Evolutionary conservation across 1,284 basidiomycete genomes (phyloP).

Genomic region (Sanghuangporus weigelae): DNA sequence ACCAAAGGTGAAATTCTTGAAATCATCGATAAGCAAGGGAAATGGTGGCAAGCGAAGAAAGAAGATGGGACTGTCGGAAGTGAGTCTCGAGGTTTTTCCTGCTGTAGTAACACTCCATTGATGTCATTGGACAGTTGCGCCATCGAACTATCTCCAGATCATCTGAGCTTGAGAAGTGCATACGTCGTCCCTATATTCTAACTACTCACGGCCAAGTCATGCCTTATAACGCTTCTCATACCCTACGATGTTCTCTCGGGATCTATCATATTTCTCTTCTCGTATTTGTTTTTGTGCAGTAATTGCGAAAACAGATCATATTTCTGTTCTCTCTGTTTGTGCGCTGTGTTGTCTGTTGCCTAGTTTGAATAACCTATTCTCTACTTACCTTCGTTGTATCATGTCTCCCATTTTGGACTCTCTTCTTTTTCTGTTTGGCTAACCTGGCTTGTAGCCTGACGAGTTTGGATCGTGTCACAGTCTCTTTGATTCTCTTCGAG

Average conservation of each 20-base stretch:
- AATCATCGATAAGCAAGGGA: conserved; percentile 89
- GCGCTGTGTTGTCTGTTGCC: background rate
- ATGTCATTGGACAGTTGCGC: conserved; percentile 49
- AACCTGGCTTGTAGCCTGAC: background rate
- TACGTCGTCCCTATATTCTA: background rate
- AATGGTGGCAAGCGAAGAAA: conserved; percentile 95
- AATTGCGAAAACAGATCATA: background rate
- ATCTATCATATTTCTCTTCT: background rate
- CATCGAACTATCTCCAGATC: conserved; percentile 77
- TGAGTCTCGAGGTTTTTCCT: conserved; percentile 34
- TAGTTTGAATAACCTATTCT: conserved; percentile 8
- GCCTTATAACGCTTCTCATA: conserved; percentile 16
- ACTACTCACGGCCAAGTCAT: conserved; percentile 11
- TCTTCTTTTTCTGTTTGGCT: background rate
- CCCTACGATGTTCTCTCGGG: background rate
- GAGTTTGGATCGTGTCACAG: background rate
- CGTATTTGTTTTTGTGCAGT: background rate
- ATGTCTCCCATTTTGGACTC: conserved; percentile 6
- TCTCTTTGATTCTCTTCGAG: background rate
- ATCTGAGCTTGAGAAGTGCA: conserved; percentile 33
- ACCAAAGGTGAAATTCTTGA: conserved; percentile 91
- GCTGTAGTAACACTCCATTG: conserved; percentile 20
- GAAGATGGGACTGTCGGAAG: conserved; percentile 78
- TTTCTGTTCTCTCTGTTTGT: background rate
- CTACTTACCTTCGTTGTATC: conserved; percentile 9